Evolutionary conservation across 805 yeast genomes (phyloP), one percentile per base, ranked within the genome.

Genomic region (Wickerhamiella qilinensis): DNA sequence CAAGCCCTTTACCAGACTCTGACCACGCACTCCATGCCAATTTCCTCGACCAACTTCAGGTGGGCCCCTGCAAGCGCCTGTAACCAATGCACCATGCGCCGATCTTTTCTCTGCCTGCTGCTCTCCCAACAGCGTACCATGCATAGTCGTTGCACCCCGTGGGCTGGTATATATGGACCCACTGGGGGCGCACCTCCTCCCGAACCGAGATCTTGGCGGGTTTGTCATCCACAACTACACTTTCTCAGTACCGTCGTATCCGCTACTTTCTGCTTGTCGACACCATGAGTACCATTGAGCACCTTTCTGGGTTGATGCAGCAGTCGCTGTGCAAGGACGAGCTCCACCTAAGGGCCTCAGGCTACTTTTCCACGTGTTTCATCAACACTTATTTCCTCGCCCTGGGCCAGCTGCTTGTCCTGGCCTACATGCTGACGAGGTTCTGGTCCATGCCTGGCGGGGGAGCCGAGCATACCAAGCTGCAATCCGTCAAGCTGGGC

Each of bases 321-420:
- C 34, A 35, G 15, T 42, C 52, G 5, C 43, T 49, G 9, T 50
- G 54, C 42, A 37, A 29, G n/a, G 44, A 27, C 33, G 42, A 41
- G 30, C 24, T 48, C 38, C 45, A 42, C 8, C 41, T 45, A 43
- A 35, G 45, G 22, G 36, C 24, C 17, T 11, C 49, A 9, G 54
- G 54, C 28, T 49, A 48, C 43, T 43, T 49, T 15, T 39, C 37
- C 33, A 38, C 33, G 22, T 50, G 54, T 39, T 40, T 44, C 40
- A 39, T 45, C 24, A 48, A 46, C 43, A 49, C 53, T 11, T 50
- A 47, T 42, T n/a, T 48, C 7, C 43, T 45, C 20, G 35, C 49
- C 11, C 43, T 51, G 15, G 39, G 46, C 17, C 45, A 45, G 16
- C 9, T 43, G 9, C 22, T 37, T 18, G 36, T 49, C 22, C 16